Base-by-base conservation (phyloP, 2,329 filamentous ascomycete genomes). In the Neurospora crassa region DNA sequence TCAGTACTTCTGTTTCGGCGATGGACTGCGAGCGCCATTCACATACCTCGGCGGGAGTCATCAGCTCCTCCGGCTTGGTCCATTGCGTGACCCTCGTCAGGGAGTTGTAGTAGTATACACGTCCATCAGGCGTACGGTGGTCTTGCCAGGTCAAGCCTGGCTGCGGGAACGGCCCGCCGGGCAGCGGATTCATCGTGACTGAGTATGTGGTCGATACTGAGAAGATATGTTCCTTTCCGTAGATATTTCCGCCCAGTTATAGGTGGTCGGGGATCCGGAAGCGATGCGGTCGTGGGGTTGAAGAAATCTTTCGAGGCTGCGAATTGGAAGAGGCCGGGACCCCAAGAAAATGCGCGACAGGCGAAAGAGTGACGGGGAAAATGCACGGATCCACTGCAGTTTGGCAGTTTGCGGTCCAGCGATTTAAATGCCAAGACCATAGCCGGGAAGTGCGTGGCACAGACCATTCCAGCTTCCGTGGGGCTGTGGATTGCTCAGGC, bases 51-150 rank as follows among this genome's bases (percentile, higher is more conserved):
- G 90, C 89, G 7, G 89, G 87, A 29, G 88, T 91, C 92, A 97
- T 94, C 81, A 97, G 84, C 67, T 97, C 96, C 78, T 92, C 88
- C 4, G 96, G 96, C 83, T 97, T 98, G 53, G 90, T 91, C 96
- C 96, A 99, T 87, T 94, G 91, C 41, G 96, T 98, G 74, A 87
- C 88, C 79, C 96, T 96, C 18, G 94, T 97, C 73, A 89, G 83
- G 14, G 89, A 83, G 80, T 99, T 97, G 85, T 94, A 97, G 81
- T 96, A 99, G 81, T 99, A 99, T 67, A 89, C 86, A 76, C 92
- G 89, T 74, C 94, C 95, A 78, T 97, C 94, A 2, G 90, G 83
- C 75, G 91, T 92, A 76, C 90, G 91, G 76, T 92, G 90, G 80
- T 96, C 92, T 80, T 92, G 90, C 94, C 94, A 97, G 63, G 87